Evolutionary conservation across 768 basidiomycete genomes (phyloP), one percentile per base, ranked within the genome.

Genomic region (Pisolithus sp.): DNA sequence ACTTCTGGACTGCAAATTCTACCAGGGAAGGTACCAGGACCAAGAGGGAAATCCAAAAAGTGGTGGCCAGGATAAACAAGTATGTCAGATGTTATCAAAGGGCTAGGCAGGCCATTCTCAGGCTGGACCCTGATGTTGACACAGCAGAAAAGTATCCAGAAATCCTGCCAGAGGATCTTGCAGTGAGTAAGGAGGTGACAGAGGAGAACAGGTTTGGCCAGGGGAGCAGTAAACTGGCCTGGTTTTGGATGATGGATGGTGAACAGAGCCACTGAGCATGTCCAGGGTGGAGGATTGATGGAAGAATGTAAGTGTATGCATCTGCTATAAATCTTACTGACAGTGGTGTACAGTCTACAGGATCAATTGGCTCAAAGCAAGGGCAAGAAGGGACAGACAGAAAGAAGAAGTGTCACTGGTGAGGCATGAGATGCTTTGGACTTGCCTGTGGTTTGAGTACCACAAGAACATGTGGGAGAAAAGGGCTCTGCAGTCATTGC

Each of bases 391-490:
- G 10, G 21, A 53, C 12, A 20, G 57, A 48, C 62, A 62, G 62
- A 24, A 48, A 13, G 58, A 62, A 31, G 62, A 62, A 47, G 15
- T 3, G 23, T 57, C 37, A 8, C 24, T 57, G 28, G 39, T 59
- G 7, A 28, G 30, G 47, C 47, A 59, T 48, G 56, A 62, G 40
- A 59, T 63, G 56, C 10, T 49, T 2, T 62, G 62, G 62, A 54
- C 53, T 0, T 15, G 50, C 4, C 5, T 44, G 15, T 62, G 49
- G 38, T 61, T 59, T 36, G 23, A 48, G 20, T 8, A 24, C 13
- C n/a, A 17, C 28, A 34, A n/a, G 43, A 20, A 24, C 9, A 23
- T 26, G 30, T 51, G 50, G 50, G 21, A 45, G 1, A 54, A 42
- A 30, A 53, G 41, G 38, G 39, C 39, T n/a, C 13, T 13, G 39